Base-by-base conservation (phyloP, 257 asterid genomes). In the Nicotiana noctiflora region DNA sequence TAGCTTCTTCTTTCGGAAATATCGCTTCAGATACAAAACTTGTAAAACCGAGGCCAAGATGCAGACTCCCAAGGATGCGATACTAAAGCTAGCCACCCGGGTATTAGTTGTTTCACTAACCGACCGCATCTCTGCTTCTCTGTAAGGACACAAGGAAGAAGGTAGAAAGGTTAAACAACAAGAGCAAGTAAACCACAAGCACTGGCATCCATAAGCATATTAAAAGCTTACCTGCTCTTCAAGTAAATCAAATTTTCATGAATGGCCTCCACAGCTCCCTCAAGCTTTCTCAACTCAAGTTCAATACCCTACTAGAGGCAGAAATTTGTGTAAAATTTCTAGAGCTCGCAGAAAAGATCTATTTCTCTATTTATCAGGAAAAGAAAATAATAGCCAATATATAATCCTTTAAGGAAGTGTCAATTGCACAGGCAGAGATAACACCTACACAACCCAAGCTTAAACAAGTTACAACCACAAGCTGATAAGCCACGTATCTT, bases 211-310 rank as follows among this genome's bases (percentile, higher is more conserved):
- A 65, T 79, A 78, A 15, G 31, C 21, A 31, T 0, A 19, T 18
- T 31, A 46, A 70, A 51, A 31, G 8, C 9, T 63, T 85, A 93
- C 98, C 97, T 94, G 89, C 81, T 70, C 90, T 84, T 93, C 15
- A 94, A 93, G 87, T 91, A 91, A 17, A 90, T 67, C 77, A 94
- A 85, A 79, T 93, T 94, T 87, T 90, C 98, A 85, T 86, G 98
- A 83, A 94, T 92, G 78, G 97, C 88, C 79, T 93, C 97, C 60
- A 93, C 94, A 34, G 94, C 98, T 80, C 93, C 98, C 87, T 94
- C 98, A 78, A 94, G 98, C 87, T 94, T 93, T 85, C 91, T 89
- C 34, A 93, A 88, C 88, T 94, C 98, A 81, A 94, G 98, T 86
- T 92, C 98, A 59, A 94, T 81, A 76, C 97, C 98, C 98, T 92